Percentiles rank a stretch among this genome's conserved stretches.
Evolutionary conservation across 129 eudicot genomes (phyloP).

Genomic region (Tanacetum coccineum): DNA sequence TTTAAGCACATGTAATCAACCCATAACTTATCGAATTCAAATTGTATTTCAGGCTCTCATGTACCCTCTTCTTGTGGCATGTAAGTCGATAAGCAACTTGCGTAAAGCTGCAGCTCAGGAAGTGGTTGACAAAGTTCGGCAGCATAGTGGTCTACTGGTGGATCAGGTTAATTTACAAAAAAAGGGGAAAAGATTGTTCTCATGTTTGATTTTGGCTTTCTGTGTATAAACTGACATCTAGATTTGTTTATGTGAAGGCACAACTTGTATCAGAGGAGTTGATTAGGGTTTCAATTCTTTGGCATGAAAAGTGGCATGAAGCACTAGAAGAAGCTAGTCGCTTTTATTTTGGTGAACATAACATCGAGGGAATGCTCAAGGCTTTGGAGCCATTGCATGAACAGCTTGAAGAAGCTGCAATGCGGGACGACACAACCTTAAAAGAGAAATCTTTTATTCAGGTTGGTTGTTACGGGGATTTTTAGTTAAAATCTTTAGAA

Average conservation of each 20-base stretch:
- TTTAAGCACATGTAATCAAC: neutral
- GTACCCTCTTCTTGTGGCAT: slow-evolving; percentile 99
- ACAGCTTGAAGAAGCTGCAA: slow-evolving; percentile 90
- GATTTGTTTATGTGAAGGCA: slow-evolving; percentile 53
- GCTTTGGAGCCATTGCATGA: slow-evolving; percentile 93
- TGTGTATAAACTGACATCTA: slow-evolving; percentile 24
- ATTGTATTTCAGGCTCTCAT: slow-evolving; percentile 79
- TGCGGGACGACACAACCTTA: slow-evolving; percentile 63
- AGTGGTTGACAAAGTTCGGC: slow-evolving; percentile 94
- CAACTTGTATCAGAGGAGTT: slow-evolving; percentile 98
- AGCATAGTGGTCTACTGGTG: slow-evolving; percentile 85
- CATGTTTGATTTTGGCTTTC: slow-evolving; percentile 2
- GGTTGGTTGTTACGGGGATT: slow-evolving; percentile 31
- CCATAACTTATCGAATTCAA: neutral
- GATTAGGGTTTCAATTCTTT: slow-evolving; percentile 94
- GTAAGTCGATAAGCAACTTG: slow-evolving; percentile 84
- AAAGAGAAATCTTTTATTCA: slow-evolving; percentile 92
- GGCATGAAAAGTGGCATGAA: slow-evolving; percentile 99
- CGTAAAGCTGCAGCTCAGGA: slow-evolving; percentile 96
- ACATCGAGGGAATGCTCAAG: slow-evolving; percentile 88
- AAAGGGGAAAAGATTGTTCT: neutral
- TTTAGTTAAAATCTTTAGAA: neutral
- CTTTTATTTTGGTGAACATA: slow-evolving; percentile 91
- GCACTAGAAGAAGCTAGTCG: slow-evolving; percentile 99
- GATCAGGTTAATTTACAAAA: slow-evolving; percentile 61